phyloP scores from a whole-genome alignment of 78 protist genomes.

The Chrysochromulina parva region DNA sequence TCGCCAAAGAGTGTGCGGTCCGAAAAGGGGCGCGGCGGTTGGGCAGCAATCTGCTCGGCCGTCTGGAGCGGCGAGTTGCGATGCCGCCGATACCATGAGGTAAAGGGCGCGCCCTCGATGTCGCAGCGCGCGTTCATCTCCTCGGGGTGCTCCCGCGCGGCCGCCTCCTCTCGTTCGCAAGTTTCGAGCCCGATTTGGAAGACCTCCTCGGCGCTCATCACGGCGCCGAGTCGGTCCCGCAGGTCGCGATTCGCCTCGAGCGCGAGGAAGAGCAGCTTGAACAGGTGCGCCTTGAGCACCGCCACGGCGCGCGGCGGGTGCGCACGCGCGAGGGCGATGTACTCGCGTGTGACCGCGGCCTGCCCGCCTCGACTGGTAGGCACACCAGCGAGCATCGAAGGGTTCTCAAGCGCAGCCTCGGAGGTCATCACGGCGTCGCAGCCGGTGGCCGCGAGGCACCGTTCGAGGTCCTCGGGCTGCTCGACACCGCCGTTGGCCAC shows the following conservation, averaged over 20 bases:
- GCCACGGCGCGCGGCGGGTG: background rate
- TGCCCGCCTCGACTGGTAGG: background rate
- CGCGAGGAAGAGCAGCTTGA: constrained; percentile 1
- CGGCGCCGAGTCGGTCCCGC: background rate
- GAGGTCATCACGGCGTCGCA: background rate
- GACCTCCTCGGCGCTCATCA: background rate
- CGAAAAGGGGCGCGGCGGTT: too few relatives aligned
- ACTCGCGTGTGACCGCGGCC: background rate
- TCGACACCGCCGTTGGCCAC: constrained; percentile 18
- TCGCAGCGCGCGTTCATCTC: background rate
- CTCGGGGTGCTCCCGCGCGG: background rate
- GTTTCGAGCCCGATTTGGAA: background rate
- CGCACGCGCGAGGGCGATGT: background rate
- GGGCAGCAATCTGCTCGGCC: too few relatives aligned
- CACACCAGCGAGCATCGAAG: background rate
- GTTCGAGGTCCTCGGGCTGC: background rate
- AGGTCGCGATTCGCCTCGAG: background rate
- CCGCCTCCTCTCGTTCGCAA: background rate
- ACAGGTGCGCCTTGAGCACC: constrained; percentile 9
- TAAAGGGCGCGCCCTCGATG: background rate
- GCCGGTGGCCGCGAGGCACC: background rate
- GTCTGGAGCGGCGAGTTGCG: too few relatives aligned
- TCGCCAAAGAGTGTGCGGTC: too few relatives aligned
- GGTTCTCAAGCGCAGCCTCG: background rate
- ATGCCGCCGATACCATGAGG: background rate